Conservation (phyloP, 163 green algal genomes). For the Volvox carteri region DNA sequence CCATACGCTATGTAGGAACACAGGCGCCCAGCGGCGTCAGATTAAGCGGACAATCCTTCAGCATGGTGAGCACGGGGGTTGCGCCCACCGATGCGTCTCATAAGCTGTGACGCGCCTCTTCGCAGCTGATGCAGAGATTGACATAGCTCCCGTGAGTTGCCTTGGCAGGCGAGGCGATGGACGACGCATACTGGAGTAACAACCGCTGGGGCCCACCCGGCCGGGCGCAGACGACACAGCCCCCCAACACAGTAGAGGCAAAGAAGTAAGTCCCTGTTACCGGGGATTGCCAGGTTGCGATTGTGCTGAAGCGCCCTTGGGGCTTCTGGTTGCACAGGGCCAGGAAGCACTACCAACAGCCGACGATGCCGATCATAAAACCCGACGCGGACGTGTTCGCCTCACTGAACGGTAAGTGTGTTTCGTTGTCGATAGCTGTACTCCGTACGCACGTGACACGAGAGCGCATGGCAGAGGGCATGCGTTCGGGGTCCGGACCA, state of each 20-base stretch:
- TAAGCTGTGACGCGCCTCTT: not conserved
- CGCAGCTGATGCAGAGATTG: not conserved
- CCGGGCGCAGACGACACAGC: not conserved
- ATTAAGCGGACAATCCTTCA: conserved; percentile 42
- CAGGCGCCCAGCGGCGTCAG: not conserved
- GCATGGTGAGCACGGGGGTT: conserved; percentile 13
- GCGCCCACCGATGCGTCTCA: no score
- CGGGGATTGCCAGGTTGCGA: not conserved
- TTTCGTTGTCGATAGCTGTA: no score
- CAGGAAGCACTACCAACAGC: conserved; percentile 65
- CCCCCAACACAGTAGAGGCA: conserved; percentile 17
- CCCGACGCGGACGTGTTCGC: conserved; percentile 63
- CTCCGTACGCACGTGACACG: no score
- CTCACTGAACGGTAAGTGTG: conserved; percentile 64
- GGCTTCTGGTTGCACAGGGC: conserved; percentile 40
- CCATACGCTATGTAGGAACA: not conserved
- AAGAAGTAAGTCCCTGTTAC: conserved; percentile 31
- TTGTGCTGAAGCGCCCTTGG: not conserved
- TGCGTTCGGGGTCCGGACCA: no score
- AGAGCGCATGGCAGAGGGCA: no score
- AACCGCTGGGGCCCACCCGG: conserved; percentile 63
- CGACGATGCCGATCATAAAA: conserved; percentile 32
- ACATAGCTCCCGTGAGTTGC: not conserved
- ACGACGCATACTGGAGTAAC: conserved; percentile 61
- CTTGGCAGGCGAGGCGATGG: not conserved